A percentile compares a stretch with the other conserved stretches of the same genome.
Conservation (phyloP, 2,329 filamentous ascomycete genomes). For the Penicillium sclerotigenum region DNA sequence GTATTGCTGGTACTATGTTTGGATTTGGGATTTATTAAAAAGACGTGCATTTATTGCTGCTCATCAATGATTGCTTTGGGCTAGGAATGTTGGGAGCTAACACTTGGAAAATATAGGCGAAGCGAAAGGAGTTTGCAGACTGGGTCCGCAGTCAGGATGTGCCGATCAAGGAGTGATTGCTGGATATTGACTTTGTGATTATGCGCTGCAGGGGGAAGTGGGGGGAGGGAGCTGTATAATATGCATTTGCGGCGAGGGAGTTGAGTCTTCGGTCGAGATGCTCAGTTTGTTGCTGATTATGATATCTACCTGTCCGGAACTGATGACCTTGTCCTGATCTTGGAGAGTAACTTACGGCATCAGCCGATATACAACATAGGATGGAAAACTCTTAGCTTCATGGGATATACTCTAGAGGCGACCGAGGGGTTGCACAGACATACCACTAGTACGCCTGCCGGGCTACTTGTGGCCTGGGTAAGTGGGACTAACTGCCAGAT, state of each 20-base stretch:
- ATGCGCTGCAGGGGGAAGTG: constrained; percentile 3
- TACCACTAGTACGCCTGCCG: background rate
- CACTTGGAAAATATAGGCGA: constrained; percentile 38
- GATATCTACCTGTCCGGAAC: background rate
- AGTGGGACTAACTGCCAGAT: background rate
- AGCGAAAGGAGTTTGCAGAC: constrained; percentile 72
- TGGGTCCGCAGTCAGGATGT: constrained; percentile 57
- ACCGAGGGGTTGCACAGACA: background rate
- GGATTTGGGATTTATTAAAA: background rate
- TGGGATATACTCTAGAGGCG: background rate
- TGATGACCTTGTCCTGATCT: background rate
- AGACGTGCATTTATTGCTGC: background rate
- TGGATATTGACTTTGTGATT: background rate
- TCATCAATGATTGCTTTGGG: background rate
- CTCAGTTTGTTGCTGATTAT: background rate
- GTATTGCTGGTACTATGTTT: background rate
- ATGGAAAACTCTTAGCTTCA: background rate
- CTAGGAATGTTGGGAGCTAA: constrained; percentile 10
- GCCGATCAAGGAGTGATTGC: constrained; percentile 24
- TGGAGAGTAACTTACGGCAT: background rate
- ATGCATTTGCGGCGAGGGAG: constrained; percentile 19
- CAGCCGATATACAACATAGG: background rate
- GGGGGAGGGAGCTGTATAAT: constrained; percentile 20
- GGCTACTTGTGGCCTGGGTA: background rate
- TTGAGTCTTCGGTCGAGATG: constrained; percentile 8